phyloP scores from a whole-genome alignment of 1,284 basidiomycete genomes.

The Vanrija sp. region DNA sequence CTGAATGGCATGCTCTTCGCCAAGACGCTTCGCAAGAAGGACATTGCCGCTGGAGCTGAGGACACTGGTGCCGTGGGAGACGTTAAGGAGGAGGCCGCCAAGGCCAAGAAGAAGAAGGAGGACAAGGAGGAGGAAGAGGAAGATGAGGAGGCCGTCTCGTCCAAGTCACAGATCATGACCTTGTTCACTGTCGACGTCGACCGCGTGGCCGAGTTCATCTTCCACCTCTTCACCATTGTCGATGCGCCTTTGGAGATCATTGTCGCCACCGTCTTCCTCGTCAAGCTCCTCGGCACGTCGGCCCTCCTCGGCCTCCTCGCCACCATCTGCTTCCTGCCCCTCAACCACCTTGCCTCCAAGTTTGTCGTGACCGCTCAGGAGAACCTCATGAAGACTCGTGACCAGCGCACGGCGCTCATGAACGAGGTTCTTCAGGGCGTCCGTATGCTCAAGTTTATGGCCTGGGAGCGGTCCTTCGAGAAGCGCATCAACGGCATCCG shows the following conservation, averaged over 20 bases:
- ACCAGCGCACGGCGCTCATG: slow-evolving; percentile 85
- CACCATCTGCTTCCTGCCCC: slow-evolving; percentile 73
- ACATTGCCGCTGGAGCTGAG: slow-evolving; percentile 56
- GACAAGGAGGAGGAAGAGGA: slow-evolving; percentile 51
- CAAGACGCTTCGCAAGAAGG: slow-evolving; percentile 84
- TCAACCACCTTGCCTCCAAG: slow-evolving; percentile 83
- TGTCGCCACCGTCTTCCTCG: slow-evolving; percentile 72
- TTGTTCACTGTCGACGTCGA: slow-evolving; percentile 78
- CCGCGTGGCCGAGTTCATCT: slow-evolving; percentile 76
- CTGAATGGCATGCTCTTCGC: slow-evolving; percentile 80
- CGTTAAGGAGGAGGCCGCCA: slow-evolving; percentile 30
- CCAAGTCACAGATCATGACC: slow-evolving; percentile 79
- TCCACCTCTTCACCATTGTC: slow-evolving; percentile 56
- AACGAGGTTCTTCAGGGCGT: slow-evolving; percentile 88
- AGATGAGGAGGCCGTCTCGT: slow-evolving; percentile 72
- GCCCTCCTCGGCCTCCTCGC: slow-evolving; percentile 74
- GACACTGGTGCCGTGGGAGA: slow-evolving; percentile 26
- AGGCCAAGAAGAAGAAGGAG: slow-evolving; percentile 34
- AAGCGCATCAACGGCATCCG: slow-evolving; percentile 67
- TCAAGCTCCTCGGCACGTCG: slow-evolving; percentile 66
- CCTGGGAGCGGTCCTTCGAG: slow-evolving; percentile 90
- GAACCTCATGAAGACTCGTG: slow-evolving; percentile 84
- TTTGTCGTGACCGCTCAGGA: slow-evolving; percentile 79
- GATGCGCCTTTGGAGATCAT: slow-evolving; percentile 83
- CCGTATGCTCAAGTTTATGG: slow-evolving; percentile 94